Percentiles rank a stretch among this genome's conserved stretches.
Evolutionary conservation across 805 yeast species (phyloP).

Genomic region (Candida parachauliodes): DNA sequence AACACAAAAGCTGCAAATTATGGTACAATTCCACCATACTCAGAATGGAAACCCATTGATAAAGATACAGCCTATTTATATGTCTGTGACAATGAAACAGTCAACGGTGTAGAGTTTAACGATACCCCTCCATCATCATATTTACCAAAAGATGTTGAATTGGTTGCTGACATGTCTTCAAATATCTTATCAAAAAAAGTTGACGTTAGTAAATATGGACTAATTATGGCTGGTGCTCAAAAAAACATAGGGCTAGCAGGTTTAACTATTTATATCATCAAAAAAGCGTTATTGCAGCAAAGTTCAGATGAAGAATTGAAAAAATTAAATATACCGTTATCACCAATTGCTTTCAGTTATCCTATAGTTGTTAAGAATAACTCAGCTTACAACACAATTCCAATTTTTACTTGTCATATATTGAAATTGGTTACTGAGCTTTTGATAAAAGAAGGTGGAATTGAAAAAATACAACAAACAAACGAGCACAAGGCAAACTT

Average conservation of each 20-base stretch:
- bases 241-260: constrained; percentile 98
- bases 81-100: constrained; percentile 96
- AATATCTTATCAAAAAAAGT: constrained; percentile 78
- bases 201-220: constrained; percentile 81
- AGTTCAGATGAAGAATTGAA: constrained; percentile 60
- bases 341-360: constrained; percentile 86
- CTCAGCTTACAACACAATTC: constrained; percentile 93
- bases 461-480: constrained; percentile 52
- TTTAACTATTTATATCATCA: constrained; percentile 84
- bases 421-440: constrained; percentile 72
- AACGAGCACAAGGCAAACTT: constrained; percentile 60
- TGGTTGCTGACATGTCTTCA: constrained; percentile 94
- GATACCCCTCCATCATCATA: constrained; percentile 49
- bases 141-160: constrained; percentile 64
- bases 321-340: constrained; percentile 62
- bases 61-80: constrained; percentile 80
- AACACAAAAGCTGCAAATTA: constrained; percentile 62
- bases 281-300: constrained; percentile 69
- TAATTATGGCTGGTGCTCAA: constrained; percentile 97
- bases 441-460: constrained; percentile 68
- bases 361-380: constrained; percentile 84
- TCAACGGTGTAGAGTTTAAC: constrained; percentile 83
- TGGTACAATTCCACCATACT: constrained; percentile 60
- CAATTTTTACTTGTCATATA: constrained; percentile 86
- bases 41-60: constrained; percentile 57